phyloP scores from a whole-genome alignment of 345 rosid genomes.

The Punica granatum region DNA sequence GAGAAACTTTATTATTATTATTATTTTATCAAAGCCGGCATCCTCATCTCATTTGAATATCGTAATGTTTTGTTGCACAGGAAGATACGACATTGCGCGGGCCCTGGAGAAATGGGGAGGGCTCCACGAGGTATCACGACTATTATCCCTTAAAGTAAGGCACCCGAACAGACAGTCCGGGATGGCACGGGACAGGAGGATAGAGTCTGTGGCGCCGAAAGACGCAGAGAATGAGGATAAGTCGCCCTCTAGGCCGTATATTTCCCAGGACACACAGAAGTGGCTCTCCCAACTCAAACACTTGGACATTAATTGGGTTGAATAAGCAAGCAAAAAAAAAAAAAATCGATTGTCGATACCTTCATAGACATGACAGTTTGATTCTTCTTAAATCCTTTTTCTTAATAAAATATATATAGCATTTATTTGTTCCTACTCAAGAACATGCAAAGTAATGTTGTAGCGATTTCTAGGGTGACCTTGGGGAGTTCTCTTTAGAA shows the following conservation, averaged over 20 bases:
- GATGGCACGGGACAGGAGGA: slow-evolving; percentile 32
- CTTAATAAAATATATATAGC: too few species aligned
- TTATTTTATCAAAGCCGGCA: neutral
- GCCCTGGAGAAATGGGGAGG: slow-evolving; percentile 99
- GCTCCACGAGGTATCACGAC: slow-evolving; percentile 74
- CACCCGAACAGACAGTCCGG: slow-evolving; percentile 50
- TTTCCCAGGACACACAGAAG: slow-evolving; percentile 71
- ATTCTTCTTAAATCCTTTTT: too few species aligned
- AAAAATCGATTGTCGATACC: too few species aligned
- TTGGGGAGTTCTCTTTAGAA: too few species aligned
- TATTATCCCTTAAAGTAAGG: slow-evolving; percentile 69
- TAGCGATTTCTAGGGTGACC: too few species aligned
- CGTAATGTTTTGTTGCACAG: too few species aligned
- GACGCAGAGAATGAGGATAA: slow-evolving; percentile 22
- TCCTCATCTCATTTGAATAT: neutral
- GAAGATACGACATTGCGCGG: slow-evolving; percentile 90
- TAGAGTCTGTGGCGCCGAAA: slow-evolving; percentile 21
- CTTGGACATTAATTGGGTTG: slow-evolving; percentile 77
- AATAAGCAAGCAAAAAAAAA: slow-evolving; percentile 21
- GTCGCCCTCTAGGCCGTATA: slow-evolving; percentile 29
- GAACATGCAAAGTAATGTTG: too few species aligned
- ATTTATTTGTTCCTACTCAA: too few species aligned
- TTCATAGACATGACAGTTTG: too few species aligned
- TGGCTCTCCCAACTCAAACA: slow-evolving; percentile 63
- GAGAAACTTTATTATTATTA: neutral